Evolutionary conservation across 306 rosid genomes (phyloP), one percentile per base, ranked within the genome.

Genomic region (Quercus alba): DNA sequence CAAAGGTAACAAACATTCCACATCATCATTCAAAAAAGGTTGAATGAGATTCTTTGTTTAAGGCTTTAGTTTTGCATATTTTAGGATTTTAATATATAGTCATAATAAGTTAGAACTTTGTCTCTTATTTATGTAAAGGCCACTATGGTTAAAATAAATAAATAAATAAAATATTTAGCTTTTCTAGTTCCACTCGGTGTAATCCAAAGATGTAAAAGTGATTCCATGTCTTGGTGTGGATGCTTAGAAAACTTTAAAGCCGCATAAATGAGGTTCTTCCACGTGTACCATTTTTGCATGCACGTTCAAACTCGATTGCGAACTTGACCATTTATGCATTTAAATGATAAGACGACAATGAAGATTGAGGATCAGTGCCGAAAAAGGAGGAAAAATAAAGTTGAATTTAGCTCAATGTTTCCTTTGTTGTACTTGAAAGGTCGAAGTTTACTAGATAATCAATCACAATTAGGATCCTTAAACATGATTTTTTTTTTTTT

Each of bases 361-460:
- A 93, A 92, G 92, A 89, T 85, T 31, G 91, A 93, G 94, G 92
- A 89, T 86, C 81, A 70, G 25, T 84, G 97, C 91, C 97, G 89
- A 88, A 59, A 87, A 89, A 82, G 85, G 84, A 77, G 94, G 92
- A 81, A 79, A 17, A 80, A 21, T 75, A 72, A 83, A 85, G 80
- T 81, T 77, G 84, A 72, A 70, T 83, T 73, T 83, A 85, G 83
- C 85, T 83, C 63, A 41, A 41, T 52, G 59, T 56, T 5, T 77
- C 57, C 74, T 41, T 77, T 67, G 35, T 67, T 67, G 72, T 67
- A 67, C 49, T 31, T 67, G 12, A 33, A 15, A 18, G n/a, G 66
- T 21, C 25, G 14, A 59, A 9, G 66, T 59, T 58, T 21, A 25
- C 21, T n/a, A 10, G 5, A 7, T 30, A 66, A 66, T 66, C 19